These are phyloP conservation scores for Podila clonocystis DNA, from an alignment of 192 early-diverging fungal species.

Conservation along the genomic window DNA sequence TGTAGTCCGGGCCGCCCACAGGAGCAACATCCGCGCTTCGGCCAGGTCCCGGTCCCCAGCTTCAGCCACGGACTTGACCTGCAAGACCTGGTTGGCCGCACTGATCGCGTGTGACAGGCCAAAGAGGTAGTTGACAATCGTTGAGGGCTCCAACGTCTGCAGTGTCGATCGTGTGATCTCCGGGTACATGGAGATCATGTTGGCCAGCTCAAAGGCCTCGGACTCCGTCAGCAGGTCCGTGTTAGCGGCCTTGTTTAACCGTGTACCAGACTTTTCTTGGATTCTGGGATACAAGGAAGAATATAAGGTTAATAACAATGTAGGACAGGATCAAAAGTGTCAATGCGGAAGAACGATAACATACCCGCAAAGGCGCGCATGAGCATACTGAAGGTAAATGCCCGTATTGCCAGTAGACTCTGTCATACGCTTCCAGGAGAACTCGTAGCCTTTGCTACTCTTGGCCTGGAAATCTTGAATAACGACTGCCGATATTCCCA, in stretches of 20 bases:
- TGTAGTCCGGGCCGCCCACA: constrained; percentile 79
- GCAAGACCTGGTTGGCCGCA: constrained; percentile 68
- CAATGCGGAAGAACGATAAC: not conserved
- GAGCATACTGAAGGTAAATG: constrained; percentile 95
- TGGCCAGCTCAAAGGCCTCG: constrained; percentile 75
- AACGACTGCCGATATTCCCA: constrained; percentile 89
- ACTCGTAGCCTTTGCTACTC: constrained; percentile 91
- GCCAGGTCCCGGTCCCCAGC: constrained; percentile 61
- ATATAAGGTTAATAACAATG: no score
- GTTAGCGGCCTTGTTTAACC: constrained; percentile 60
- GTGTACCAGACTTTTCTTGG: constrained; percentile 71
- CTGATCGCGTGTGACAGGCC: constrained; percentile 79
- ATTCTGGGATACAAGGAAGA: constrained; percentile 55
- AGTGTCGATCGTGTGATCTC: constrained; percentile 72
- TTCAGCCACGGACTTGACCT: constrained; percentile 69
- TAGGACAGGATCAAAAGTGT: not conserved
- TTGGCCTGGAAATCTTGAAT: constrained; percentile 88
- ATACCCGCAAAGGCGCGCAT: constrained; percentile 90
- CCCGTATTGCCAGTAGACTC: constrained; percentile 94
- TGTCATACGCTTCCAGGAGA: constrained; percentile 92
- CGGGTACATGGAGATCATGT: constrained; percentile 82
- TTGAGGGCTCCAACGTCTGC: constrained; percentile 78
- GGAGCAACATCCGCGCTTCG: constrained; percentile 80
- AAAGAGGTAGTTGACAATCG: constrained; percentile 82
- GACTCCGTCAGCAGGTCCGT: constrained; percentile 75